Evolutionary conservation across 1,139 yeast species (phyloP).

Genomic region (Zygoascus sp.): DNA sequence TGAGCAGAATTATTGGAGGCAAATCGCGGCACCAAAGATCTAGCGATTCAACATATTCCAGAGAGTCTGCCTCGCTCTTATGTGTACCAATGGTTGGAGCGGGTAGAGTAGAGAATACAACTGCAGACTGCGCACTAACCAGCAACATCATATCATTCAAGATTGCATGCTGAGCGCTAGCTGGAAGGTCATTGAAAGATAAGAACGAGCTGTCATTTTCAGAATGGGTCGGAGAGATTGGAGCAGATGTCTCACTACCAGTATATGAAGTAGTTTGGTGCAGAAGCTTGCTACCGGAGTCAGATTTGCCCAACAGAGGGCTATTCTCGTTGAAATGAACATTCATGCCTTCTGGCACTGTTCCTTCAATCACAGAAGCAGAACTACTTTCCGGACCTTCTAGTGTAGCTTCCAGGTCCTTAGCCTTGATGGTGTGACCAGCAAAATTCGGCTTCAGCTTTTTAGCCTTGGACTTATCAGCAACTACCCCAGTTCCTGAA

Average conservation of each 20-base stretch:
- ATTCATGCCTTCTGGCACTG: not conserved
- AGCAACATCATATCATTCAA: constrained; percentile 77
- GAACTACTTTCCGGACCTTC: constrained; percentile 9
- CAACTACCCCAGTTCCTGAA: constrained; percentile 17
- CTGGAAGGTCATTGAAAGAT: constrained; percentile 80
- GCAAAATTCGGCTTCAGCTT: constrained; percentile 58
- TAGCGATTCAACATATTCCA: constrained; percentile 69
- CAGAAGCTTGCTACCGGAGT: not conserved
- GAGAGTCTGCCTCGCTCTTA: constrained; percentile 58
- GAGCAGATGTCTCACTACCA: not conserved
- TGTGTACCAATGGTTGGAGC: constrained; percentile 83
- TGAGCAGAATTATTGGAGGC: constrained; percentile 76
- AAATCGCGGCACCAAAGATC: constrained; percentile 76
- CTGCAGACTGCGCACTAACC: constrained; percentile 55
- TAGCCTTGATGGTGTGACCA: constrained; percentile 48
- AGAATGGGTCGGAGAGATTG: not conserved
- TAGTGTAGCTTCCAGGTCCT: constrained; percentile 7
- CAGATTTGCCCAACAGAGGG: constrained; percentile 12
- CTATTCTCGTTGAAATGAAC: constrained; percentile 7
- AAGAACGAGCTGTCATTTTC: constrained; percentile 25
- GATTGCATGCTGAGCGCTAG: constrained; percentile 84
- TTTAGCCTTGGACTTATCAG: constrained; percentile 21
- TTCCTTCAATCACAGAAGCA: constrained; percentile 1
- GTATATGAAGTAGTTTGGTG: not conserved
- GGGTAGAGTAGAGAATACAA: constrained; percentile 84